Evolutionary conservation across 305 asterid species (phyloP).

Genomic region (Fraxinus velutina): DNA sequence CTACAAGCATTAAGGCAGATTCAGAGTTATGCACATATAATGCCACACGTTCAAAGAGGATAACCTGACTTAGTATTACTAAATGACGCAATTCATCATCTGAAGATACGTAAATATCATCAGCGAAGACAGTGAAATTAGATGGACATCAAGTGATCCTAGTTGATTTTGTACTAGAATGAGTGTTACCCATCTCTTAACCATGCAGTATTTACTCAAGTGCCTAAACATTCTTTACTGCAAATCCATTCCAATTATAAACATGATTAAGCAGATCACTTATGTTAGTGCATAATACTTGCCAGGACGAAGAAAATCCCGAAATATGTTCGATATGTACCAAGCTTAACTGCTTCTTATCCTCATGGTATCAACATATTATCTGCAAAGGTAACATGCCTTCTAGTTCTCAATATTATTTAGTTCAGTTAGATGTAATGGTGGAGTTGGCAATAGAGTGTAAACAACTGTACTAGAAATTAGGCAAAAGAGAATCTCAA

Average conservation of each 20-base stretch:
- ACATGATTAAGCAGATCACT: not conserved
- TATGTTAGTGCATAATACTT: not conserved
- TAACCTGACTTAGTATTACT: not conserved
- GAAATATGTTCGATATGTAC: not conserved
- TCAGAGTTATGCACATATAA: conserved; percentile 2
- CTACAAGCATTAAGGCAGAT: conserved; percentile 8
- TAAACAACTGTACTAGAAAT: not conserved
- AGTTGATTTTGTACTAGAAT: conserved; percentile 12
- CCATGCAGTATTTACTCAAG: not conserved
- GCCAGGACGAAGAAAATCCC: not conserved
- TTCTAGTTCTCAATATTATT: not conserved
- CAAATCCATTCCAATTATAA: not conserved
- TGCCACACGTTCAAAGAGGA: not conserved
- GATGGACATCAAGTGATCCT: conserved; percentile 3
- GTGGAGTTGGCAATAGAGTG: not conserved
- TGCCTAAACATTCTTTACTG: not conserved
- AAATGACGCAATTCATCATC: not conserved
- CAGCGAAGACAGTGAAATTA: conserved; percentile 7
- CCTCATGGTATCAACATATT: not conserved
- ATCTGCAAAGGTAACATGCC: not conserved
- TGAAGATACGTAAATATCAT: not conserved
- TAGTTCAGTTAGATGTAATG: not conserved
- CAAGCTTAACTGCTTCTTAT: not conserved
- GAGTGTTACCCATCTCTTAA: not conserved
- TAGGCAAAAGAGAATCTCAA: not conserved